Conservation (phyloP, 2,329 filamentous ascomycete genomes). For the Ceratocystis eucalypticola region DNA sequence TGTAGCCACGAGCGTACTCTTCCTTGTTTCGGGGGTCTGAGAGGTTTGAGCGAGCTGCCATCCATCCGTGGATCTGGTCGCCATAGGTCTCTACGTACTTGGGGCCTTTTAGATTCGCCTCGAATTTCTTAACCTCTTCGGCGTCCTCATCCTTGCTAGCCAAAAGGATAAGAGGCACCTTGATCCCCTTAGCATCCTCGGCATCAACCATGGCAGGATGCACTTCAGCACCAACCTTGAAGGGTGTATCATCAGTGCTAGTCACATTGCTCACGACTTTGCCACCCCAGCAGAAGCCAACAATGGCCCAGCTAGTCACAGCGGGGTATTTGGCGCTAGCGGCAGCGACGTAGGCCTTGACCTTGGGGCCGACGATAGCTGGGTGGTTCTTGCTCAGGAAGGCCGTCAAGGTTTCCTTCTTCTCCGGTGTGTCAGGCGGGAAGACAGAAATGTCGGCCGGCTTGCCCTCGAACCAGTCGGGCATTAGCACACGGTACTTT, state of each 20-base stretch:
- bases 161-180: constrained; percentile 47
- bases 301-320: constrained; percentile 45
- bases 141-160: constrained; percentile 51
- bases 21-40: constrained; percentile 42
- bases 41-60: constrained; percentile 52
- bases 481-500: constrained; percentile 78
- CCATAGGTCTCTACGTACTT: constrained; percentile 52
- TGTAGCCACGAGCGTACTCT: constrained; percentile 50
- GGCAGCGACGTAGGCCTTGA: constrained; percentile 43
- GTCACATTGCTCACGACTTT: constrained; percentile 46
- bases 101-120: constrained; percentile 37
- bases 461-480: constrained; percentile 76
- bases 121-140: constrained; percentile 43
- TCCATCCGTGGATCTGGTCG: constrained; percentile 61
- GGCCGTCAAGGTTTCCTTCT: constrained; percentile 41
- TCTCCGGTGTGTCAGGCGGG: constrained; percentile 51
- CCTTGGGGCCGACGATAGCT: constrained; percentile 33
- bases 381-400: constrained; percentile 45
- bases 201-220: constrained; percentile 54
- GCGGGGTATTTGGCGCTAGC: constrained; percentile 38
- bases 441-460: constrained; percentile 47
- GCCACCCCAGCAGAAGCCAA: constrained; percentile 60
- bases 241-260: constrained; percentile 32
- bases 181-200: constrained; percentile 45
- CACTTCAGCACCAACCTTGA: constrained; percentile 38